phyloP scores from a whole-genome alignment of 2,329 filamentous ascomycete species.

The Cucurbitaria berberidis region DNA sequence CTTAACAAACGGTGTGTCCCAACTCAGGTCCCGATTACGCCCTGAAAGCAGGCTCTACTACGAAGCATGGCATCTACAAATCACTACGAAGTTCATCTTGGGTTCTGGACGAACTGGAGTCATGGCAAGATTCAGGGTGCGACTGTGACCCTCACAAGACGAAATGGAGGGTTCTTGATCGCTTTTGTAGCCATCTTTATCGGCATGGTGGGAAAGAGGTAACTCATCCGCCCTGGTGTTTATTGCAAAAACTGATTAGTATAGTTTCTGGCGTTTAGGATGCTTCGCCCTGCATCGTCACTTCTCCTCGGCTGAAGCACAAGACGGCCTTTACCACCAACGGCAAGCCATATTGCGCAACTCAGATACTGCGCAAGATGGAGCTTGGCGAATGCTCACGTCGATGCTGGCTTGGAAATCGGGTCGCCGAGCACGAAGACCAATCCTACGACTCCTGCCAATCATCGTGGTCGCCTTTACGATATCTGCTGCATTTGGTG shows the following conservation, averaged over 20 bases:
- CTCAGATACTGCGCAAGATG: slow-evolving; percentile 28
- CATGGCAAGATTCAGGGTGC: slow-evolving; percentile 37
- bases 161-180: slow-evolving; percentile 42
- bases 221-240: slow-evolving; percentile 10
- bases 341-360: slow-evolving; percentile 45
- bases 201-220: slow-evolving; percentile 19
- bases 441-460: slow-evolving; percentile 14
- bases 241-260: slow-evolving; percentile 17
- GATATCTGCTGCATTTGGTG: slow-evolving; percentile 21
- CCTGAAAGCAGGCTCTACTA: background rate
- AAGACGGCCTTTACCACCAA: slow-evolving; percentile 41
- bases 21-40: background rate
- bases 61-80: background rate
- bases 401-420: slow-evolving; percentile 26
- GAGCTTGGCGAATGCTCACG: slow-evolving; percentile 21
- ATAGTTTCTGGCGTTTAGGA: slow-evolving; percentile 38
- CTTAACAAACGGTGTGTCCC: background rate
- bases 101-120: slow-evolving; percentile 19
- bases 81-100: slow-evolving; percentile 3
- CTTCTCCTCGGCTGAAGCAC: slow-evolving; percentile 16
- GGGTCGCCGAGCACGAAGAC: slow-evolving; percentile 13
- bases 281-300: slow-evolving; percentile 35
- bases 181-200: slow-evolving; percentile 45
- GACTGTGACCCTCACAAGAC: slow-evolving; percentile 40
- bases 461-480: slow-evolving; percentile 18